Evolutionary conservation across 139 green algal genomes (phyloP), one percentile per base, ranked within the genome.

Genomic region (Coccomyxa sp.): DNA sequence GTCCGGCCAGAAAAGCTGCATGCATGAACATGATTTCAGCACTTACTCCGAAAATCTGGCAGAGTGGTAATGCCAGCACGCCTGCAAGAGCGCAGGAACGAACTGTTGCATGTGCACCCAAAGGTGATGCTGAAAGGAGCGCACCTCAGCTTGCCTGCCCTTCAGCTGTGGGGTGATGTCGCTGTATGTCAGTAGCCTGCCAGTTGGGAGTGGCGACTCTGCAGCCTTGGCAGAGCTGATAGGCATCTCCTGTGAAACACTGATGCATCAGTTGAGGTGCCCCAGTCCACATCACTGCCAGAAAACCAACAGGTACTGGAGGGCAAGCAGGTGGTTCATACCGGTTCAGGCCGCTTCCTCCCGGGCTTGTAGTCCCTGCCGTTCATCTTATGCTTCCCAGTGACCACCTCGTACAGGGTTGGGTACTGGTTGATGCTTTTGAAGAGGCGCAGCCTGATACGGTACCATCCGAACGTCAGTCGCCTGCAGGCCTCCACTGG

Each of bases 1-100:
- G 78, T 97, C 94, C 1, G 94, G 94, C 94, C 94, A 98, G 79
- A 92, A 96, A 34, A 98, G 84, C 91, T 95, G 82, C 81, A 81
- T 33, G 7, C 18, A 33, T 54, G 31, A 78, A 71, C 2, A 16
- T 16, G 44, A 12, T 58, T 58, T n/a, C n/a, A n/a, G n/a, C n/a
- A n/a, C n/a, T n/a, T n/a, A n/a, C n/a, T n/a, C n/a, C n/a, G n/a
- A n/a, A n/a, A n/a, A n/a, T n/a, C n/a, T n/a, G n/a, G n/a, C n/a
- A n/a, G n/a, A 16, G 16, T 58, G 12, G 12, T 58, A 58, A 16
- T 29, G 44, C 44, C 44, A 29, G 44, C 44, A 58, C 16, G 44
- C 44, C 12, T 58, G 44, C 44, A 58, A 58, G 14, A 16, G 14
- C 44, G 44, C 14, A 58, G n/a, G n/a, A n/a, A n/a, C n/a, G n/a